Conservation (phyloP, 2,329 filamentous ascomycete genomes). For the Epichloe brachyelytri region DNA sequence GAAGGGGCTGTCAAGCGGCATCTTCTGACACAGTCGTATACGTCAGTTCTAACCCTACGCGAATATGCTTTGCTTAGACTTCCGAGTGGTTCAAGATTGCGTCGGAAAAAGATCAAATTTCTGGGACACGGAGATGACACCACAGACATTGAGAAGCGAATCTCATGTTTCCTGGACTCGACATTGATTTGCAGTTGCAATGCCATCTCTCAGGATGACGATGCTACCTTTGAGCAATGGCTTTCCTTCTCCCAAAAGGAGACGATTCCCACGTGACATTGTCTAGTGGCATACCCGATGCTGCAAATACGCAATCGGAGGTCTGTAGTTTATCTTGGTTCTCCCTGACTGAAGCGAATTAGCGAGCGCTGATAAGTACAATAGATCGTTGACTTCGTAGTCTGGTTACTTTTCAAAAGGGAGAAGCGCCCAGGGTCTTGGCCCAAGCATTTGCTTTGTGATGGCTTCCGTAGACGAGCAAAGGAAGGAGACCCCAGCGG, state of each 20-base stretch:
- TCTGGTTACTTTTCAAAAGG: slow-evolving; percentile 64
- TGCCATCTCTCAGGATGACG: slow-evolving; percentile 11
- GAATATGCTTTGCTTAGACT: slow-evolving; percentile 56
- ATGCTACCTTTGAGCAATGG: slow-evolving; percentile 42
- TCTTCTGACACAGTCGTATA: slow-evolving; percentile 57
- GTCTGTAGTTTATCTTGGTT: slow-evolving; percentile 24
- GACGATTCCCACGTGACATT: slow-evolving; percentile 45
- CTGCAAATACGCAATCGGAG: slow-evolving; percentile 48
- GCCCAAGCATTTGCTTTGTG: slow-evolving; percentile 66
- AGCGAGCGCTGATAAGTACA: not conserved
- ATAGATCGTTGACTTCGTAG: slow-evolving; percentile 63
- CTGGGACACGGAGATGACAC: slow-evolving; percentile 22
- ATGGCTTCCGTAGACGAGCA: slow-evolving; percentile 55
- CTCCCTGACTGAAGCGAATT: not conserved
- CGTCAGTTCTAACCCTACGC: slow-evolving; percentile 51
- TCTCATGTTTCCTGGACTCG: slow-evolving; percentile 53
- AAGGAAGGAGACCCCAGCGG: slow-evolving; percentile 16
- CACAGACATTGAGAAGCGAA: slow-evolving; percentile 22
- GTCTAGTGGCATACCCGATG: slow-evolving; percentile 30
- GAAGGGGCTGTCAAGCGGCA: slow-evolving; percentile 34
- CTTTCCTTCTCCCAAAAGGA: slow-evolving; percentile 46
- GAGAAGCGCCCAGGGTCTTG: slow-evolving; percentile 30
- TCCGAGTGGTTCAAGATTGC: slow-evolving; percentile 50
- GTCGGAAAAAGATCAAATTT: slow-evolving; percentile 41
- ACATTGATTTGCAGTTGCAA: slow-evolving; percentile 48